Conservation (phyloP, 2,329 filamentous ascomycete species). For the Rhynchosporium agropyri region DNA sequence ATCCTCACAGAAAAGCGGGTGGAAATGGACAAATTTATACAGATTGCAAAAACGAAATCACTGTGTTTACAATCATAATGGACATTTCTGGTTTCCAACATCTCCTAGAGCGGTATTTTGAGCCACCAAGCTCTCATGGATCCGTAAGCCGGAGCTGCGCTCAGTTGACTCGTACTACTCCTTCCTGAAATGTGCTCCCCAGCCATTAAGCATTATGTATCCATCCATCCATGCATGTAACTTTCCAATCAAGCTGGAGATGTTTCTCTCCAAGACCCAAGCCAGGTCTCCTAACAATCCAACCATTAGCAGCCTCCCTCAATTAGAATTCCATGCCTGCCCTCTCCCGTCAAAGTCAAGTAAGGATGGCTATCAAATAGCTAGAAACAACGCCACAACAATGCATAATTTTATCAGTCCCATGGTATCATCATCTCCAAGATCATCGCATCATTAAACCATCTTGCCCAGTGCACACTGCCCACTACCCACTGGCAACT, state of each 20-base stretch:
- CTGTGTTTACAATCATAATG: conserved; percentile 7
- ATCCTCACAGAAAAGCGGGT: no score
- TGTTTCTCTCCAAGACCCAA: no score
- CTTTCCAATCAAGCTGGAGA: conserved; percentile 22
- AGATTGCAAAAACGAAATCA: neutral
- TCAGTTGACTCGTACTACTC: neutral
- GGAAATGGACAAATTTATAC: no score
- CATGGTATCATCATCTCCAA: conserved; percentile 39
- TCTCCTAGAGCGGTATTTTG: neutral
- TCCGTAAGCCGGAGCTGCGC: no score
- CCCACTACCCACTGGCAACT: neutral
- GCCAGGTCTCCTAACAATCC: neutral
- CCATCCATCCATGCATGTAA: conserved; percentile 17
- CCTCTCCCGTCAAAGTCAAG: conserved; percentile 21
- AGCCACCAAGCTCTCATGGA: neutral
- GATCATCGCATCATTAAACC: conserved; percentile 37
- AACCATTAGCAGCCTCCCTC: neutral
- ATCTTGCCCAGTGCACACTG: no score
- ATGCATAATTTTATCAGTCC: conserved; percentile 32
- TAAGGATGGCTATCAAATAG: conserved; percentile 19
- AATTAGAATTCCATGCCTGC: conserved; percentile 12
- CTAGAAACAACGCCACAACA: conserved; percentile 38
- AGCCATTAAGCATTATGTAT: conserved; percentile 28
- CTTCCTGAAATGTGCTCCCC: conserved; percentile 11
- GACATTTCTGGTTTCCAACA: conserved; percentile 11